These are phyloP conservation scores for Parasitella parasitica DNA, from an alignment of 371 early-diverging fungal species.

Conservation along the genomic window DNA sequence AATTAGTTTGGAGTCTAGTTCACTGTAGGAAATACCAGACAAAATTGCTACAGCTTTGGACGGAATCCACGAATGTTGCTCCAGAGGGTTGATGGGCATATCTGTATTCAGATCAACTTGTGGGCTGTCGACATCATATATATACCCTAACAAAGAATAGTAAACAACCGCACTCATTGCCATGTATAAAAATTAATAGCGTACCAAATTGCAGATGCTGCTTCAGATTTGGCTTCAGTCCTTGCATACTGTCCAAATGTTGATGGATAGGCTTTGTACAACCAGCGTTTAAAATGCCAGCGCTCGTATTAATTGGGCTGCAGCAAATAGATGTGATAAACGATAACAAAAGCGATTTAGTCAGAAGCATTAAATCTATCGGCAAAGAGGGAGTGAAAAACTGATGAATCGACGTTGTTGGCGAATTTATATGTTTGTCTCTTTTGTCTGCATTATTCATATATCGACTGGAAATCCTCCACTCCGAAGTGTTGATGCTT, in stretches of 20 bases:
- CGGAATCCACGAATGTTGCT: not conserved
- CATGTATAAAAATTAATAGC: not conserved
- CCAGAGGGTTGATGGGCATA: not conserved
- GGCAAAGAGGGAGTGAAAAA: not conserved
- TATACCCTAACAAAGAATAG: slow-evolving; percentile 4
- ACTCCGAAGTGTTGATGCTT: not conserved
- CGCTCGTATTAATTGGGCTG: not conserved
- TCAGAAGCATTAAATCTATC: not conserved
- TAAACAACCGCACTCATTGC: not conserved
- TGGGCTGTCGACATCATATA: slow-evolving; percentile 5
- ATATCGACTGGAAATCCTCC: not conserved
- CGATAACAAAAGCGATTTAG: not conserved
- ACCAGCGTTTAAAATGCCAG: not conserved
- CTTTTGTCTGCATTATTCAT: not conserved
- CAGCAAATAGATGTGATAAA: not conserved
- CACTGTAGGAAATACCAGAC: not conserved
- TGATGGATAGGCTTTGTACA: slow-evolving; percentile 1
- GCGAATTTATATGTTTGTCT: not conserved
- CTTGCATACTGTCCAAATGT: not conserved
- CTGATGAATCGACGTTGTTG: not conserved
- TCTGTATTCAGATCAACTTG: slow-evolving; percentile 4
- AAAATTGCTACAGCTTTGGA: not conserved
- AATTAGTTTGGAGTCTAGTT: not conserved
- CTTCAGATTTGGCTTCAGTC: not conserved
- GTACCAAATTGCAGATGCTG: slow-evolving; percentile 2